A percentile compares a stretch with the other conserved stretches of the same genome.
These are phyloP conservation scores for Penicillium canariense DNA, from an alignment of 495 filamentous ascomycete genomes.

Conservation along the genomic window DNA sequence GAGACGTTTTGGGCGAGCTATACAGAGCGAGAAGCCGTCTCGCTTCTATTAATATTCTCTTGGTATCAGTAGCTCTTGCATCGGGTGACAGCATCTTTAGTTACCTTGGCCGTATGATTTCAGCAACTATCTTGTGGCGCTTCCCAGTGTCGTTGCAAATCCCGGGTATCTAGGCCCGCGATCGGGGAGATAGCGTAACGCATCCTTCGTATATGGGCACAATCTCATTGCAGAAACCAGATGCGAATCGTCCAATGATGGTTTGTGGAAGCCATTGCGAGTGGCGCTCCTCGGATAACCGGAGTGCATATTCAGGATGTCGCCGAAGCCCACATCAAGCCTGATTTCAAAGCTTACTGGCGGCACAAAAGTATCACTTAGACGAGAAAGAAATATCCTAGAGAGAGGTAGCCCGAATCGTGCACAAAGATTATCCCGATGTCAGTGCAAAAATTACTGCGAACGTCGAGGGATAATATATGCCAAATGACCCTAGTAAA, in stretches of 20 bases:
- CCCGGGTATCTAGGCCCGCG: background rate
- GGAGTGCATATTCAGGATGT: constrained; percentile 45
- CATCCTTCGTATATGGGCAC: constrained; percentile 31
- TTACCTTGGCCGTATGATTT: background rate
- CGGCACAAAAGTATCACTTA: constrained; percentile 31
- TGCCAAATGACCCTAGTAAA: constrained; percentile 56
- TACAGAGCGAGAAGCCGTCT: background rate
- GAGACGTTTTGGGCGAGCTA: background rate
- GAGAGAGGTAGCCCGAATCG: constrained; percentile 29
- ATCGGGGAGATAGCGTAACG: constrained; percentile 14
- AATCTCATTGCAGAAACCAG: constrained; percentile 27
- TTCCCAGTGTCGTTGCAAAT: too few species aligned
- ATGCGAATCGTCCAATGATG: constrained; percentile 19
- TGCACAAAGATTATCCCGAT: constrained; percentile 30
- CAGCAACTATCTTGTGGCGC: background rate
- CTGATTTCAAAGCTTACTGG: constrained; percentile 22
- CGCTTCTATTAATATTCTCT: background rate
- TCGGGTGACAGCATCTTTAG: too few species aligned
- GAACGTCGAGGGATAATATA: constrained; percentile 28
- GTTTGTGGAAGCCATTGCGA: constrained; percentile 23
- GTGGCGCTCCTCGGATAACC: constrained; percentile 8
- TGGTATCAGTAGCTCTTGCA: too few species aligned
- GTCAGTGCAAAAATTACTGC: constrained; percentile 22
- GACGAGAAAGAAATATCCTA: constrained; percentile 20
- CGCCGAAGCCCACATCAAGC: constrained; percentile 32